These are phyloP conservation scores for Pleurotus tuber-regium DNA, from an alignment of 768 basidiomycete genomes.

Conservation along the genomic window DNA sequence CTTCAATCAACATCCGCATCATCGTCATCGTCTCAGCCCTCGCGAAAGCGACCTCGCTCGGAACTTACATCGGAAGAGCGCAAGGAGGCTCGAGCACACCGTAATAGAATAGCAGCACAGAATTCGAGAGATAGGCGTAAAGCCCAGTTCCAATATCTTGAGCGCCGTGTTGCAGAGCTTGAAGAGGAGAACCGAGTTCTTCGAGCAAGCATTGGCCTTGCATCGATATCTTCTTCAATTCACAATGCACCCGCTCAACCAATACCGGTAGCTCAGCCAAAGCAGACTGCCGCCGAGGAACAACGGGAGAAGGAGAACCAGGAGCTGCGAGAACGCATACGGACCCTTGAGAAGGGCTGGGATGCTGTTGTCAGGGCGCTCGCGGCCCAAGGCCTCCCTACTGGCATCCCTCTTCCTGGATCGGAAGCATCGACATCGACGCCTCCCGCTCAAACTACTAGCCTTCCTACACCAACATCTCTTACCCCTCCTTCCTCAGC, in stretches of 20 bases:
- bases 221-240: slow-evolving; percentile 24
- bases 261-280: slow-evolving; percentile 20
- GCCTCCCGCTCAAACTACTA: slow-evolving; percentile 19
- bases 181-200: slow-evolving; percentile 83
- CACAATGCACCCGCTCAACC: slow-evolving; percentile 16
- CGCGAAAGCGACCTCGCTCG: slow-evolving; percentile 75
- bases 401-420: slow-evolving; percentile 30
- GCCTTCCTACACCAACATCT: slow-evolving; percentile 21
- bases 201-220: slow-evolving; percentile 45
- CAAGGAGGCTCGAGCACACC: slow-evolving; percentile 84
- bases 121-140: slow-evolving; percentile 90
- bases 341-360: slow-evolving; percentile 78
- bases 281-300: slow-evolving; percentile 34
- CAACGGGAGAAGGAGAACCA: slow-evolving; percentile 65
- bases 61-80: slow-evolving; percentile 69
- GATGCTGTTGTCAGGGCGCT: slow-evolving; percentile 77
- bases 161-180: slow-evolving; percentile 65
- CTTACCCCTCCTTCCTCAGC: slow-evolving; percentile 20
- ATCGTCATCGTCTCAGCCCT: slow-evolving; percentile 38
- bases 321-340: slow-evolving; percentile 73
- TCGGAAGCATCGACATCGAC: slow-evolving; percentile 17
- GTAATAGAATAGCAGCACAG: slow-evolving; percentile 92
- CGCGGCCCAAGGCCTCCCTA: slow-evolving; percentile 62
- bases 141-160: slow-evolving; percentile 71
- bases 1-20: slow-evolving; percentile 9